These are phyloP conservation scores for Blastomyces silverae DNA, from an alignment of 2,329 filamentous ascomycete species.

Conservation along the genomic window DNA sequence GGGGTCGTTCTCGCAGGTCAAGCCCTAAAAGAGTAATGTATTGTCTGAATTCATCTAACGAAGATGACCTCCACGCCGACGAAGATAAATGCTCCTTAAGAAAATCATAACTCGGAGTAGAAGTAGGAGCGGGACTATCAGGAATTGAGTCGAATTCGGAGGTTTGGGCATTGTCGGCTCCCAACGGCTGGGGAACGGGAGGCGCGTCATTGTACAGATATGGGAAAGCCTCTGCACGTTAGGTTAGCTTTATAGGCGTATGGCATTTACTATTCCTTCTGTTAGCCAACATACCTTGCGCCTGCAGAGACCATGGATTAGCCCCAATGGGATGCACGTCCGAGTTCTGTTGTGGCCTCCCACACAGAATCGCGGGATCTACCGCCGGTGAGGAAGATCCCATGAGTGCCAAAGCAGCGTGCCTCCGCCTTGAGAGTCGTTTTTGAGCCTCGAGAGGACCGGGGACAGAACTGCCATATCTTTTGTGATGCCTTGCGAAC, in stretches of 20 bases:
- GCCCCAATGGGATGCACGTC: not conserved
- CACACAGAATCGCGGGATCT: conserved; percentile 40
- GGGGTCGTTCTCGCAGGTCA: not conserved
- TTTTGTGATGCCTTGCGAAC: conserved; percentile 42
- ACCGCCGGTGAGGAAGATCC: conserved; percentile 27
- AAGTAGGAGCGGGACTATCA: not conserved
- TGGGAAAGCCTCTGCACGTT: not conserved
- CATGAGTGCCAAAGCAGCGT: conserved; percentile 44
- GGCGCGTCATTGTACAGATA: not conserved
- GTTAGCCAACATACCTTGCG: conserved; percentile 5
- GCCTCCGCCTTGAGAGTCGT: conserved; percentile 50
- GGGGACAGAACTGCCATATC: conserved; percentile 55
- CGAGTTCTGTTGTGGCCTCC: conserved; percentile 25
- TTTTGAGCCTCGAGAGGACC: conserved; percentile 57
- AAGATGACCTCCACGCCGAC: not conserved
- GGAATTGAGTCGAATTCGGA: not conserved
- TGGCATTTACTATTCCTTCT: not conserved
- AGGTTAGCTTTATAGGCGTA: not conserved
- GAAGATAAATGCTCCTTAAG: conserved; percentile 1
- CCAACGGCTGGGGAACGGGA: not conserved
- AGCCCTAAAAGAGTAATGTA: not conserved
- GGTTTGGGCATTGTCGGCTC: not conserved
- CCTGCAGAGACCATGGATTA: not conserved
- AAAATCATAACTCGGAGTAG: not conserved
- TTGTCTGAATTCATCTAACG: conserved; percentile 7